A percentile compares a stretch with the other conserved stretches of the same genome.
phyloP scores from a whole-genome alignment of 257 asterid species.

The Cinchona pubescens region DNA sequence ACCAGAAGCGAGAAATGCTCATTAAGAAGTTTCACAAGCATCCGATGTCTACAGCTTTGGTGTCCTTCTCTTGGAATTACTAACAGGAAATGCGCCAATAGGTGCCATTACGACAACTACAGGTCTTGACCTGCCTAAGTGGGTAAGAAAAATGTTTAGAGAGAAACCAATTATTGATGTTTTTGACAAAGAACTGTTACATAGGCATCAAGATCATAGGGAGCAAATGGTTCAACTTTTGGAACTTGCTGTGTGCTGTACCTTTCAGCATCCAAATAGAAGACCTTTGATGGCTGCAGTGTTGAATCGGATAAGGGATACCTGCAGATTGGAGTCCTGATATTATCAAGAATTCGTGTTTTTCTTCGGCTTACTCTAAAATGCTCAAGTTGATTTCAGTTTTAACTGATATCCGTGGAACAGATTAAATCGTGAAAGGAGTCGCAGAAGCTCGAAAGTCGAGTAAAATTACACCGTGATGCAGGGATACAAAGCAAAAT shows the following conservation, averaged over 20 bases:
- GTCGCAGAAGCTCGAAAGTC: not conserved
- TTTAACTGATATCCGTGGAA: too few species aligned
- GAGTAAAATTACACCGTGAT: not conserved
- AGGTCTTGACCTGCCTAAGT: slow-evolving; percentile 22
- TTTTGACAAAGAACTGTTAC: slow-evolving; percentile 15
- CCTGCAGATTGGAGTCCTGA: slow-evolving; percentile 13
- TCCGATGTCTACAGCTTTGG: slow-evolving; percentile 31
- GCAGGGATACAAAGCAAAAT: not conserved
- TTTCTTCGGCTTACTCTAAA: not conserved
- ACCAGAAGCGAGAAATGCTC: slow-evolving; percentile 20
- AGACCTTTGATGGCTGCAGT: slow-evolving; percentile 29
- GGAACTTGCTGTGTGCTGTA: slow-evolving; percentile 31
- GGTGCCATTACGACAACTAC: slow-evolving; percentile 1
- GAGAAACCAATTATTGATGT: slow-evolving; percentile 27
- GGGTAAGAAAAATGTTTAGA: slow-evolving; percentile 26
- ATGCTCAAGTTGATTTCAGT: not conserved
- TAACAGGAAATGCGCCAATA: slow-evolving; percentile 28
- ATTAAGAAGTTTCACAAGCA: slow-evolving; percentile 23
- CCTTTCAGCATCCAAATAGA: slow-evolving; percentile 27
- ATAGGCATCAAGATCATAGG: slow-evolving; percentile 1
- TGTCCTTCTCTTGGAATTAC: slow-evolving; percentile 29
- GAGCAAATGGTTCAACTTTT: slow-evolving; percentile 26
- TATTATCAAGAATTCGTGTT: not conserved
- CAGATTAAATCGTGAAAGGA: not conserved
- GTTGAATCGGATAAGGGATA: slow-evolving; percentile 21